Conservation (phyloP, 2,329 filamentous ascomycete genomes). For the Ceratocystis diversiconidia region DNA sequence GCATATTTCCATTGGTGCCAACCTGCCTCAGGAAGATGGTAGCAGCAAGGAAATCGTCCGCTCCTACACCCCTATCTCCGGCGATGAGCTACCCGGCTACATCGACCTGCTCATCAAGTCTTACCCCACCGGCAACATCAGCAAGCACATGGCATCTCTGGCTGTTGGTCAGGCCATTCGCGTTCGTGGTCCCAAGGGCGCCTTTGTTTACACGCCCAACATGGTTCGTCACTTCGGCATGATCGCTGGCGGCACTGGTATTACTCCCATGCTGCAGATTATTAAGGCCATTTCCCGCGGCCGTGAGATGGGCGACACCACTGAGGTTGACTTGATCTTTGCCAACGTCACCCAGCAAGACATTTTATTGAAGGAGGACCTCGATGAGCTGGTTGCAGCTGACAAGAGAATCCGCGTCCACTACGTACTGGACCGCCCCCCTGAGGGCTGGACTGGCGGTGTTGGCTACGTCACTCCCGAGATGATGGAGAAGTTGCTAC, state of each 20-base stretch:
- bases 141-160: conserved; percentile 74
- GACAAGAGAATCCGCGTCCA: conserved; percentile 75
- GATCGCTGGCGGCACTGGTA: conserved; percentile 94
- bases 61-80: conserved; percentile 84
- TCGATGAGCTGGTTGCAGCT: conserved; percentile 63
- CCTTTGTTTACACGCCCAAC: conserved; percentile 94
- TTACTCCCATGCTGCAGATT: conserved; percentile 96
- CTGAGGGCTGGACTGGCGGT: conserved; percentile 78
- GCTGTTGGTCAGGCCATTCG: conserved; percentile 76
- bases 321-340: conserved; percentile 87
- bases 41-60: conserved; percentile 70
- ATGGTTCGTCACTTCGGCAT: conserved; percentile 95
- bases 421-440: conserved; percentile 94
- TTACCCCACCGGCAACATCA: conserved; percentile 95
- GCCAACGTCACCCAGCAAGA: conserved; percentile 90
- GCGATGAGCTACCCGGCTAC: conserved; percentile 76
- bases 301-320: conserved; percentile 64
- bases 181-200: conserved; percentile 87
- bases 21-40: conserved; percentile 52
- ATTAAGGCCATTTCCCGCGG: conserved; percentile 80
- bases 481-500: conserved; percentile 79
- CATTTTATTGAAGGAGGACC: conserved; percentile 82
- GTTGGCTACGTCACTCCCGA: conserved; percentile 90
- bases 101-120: conserved; percentile 97
- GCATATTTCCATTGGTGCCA: conserved; percentile 90